A percentile compares a stretch with the other conserved stretches of the same genome.
Conservation (phyloP, 805 yeast species). For the Candida michaelii region DNA sequence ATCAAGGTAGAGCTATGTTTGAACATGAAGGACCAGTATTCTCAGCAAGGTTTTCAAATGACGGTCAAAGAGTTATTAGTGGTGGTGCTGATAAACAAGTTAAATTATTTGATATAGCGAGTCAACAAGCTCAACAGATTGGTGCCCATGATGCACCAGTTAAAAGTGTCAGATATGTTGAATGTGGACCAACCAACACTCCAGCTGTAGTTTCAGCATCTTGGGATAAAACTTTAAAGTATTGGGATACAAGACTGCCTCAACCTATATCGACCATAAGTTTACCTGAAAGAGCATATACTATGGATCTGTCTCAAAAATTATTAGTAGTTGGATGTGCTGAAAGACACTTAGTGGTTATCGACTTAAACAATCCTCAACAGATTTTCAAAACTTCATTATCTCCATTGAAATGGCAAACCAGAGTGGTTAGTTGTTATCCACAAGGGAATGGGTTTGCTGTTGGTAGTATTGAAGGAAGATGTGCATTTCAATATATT, state of each 20-base stretch:
- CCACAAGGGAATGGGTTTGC: constrained; percentile 94
- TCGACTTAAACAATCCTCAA: constrained; percentile 82
- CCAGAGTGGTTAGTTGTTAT: constrained; percentile 77
- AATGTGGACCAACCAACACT: constrained; percentile 80
- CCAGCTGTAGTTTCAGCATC: constrained; percentile 88
- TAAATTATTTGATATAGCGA: constrained; percentile 73
- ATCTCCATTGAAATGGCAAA: constrained; percentile 89
- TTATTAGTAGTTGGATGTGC: constrained; percentile 93
- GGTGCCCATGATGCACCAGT: constrained; percentile 88
- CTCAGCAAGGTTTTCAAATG: constrained; percentile 76
- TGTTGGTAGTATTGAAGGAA: constrained; percentile 89
- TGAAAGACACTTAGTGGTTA: constrained; percentile 73
- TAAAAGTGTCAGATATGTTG: constrained; percentile 68
- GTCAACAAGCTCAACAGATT: constrained; percentile 80
- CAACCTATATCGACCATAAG: constrained; percentile 78
- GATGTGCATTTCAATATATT: constrained; percentile 92
- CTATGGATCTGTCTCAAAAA: constrained; percentile 81
- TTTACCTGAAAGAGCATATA: constrained; percentile 87
- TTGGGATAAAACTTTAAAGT: constrained; percentile 92
- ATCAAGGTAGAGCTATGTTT: constrained; percentile 85
- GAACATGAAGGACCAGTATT: constrained; percentile 90
- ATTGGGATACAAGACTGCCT: constrained; percentile 91
- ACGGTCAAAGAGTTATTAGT: constrained; percentile 83
- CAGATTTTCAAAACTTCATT: constrained; percentile 68
- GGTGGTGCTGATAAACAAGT: constrained; percentile 90